Percentiles rank a stretch among this genome's conserved stretches.
phyloP scores from a whole-genome alignment of 2,329 filamentous ascomycete genomes.

The Tolypocladium nubicola region DNA sequence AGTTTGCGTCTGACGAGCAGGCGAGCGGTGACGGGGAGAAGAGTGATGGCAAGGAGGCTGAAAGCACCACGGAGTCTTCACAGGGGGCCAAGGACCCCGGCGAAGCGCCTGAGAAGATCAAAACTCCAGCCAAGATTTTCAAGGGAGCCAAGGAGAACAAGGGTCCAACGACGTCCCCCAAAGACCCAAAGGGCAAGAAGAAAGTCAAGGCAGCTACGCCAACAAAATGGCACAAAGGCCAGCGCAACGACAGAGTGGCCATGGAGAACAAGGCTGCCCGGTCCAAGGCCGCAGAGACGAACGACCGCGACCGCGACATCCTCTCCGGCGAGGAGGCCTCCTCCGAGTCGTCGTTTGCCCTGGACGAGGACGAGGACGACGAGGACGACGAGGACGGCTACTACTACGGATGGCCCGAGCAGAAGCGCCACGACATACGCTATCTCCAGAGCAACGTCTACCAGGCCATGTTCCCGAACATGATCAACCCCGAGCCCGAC shows the following conservation, averaged over 20 bases:
- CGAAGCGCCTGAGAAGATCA: neutral
- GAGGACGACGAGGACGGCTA: neutral
- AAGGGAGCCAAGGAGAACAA: neutral
- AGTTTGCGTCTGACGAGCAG: neutral
- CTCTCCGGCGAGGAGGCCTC: conserved; percentile 17
- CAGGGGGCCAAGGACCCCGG: neutral
- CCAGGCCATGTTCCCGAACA: conserved; percentile 17
- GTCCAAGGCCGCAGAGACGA: conserved; percentile 5
- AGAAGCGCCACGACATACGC: conserved; percentile 12
- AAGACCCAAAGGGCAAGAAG: conserved; percentile 2
- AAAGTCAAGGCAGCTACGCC: neutral
- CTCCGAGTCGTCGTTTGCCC: conserved; percentile 12
- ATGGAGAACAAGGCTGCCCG: conserved; percentile 10
- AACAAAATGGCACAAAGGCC: conserved; percentile 9
- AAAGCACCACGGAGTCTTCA: neutral
- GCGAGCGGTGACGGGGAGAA: neutral
- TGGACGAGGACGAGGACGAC: conserved; percentile 6
- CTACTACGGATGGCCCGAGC: conserved; percentile 3
- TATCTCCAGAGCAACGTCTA: conserved; percentile 22
- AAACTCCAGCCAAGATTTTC: neutral
- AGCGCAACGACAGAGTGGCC: conserved; percentile 9
- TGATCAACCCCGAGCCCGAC: conserved; percentile 10
- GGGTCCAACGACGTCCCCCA: neutral
- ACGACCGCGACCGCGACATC: conserved; percentile 1
- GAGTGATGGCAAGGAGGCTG: neutral